Percentiles rank a stretch among this genome's conserved stretches.
phyloP scores from a whole-genome alignment of 2,329 filamentous ascomycete species.

The Falciphora oryzae region DNA sequence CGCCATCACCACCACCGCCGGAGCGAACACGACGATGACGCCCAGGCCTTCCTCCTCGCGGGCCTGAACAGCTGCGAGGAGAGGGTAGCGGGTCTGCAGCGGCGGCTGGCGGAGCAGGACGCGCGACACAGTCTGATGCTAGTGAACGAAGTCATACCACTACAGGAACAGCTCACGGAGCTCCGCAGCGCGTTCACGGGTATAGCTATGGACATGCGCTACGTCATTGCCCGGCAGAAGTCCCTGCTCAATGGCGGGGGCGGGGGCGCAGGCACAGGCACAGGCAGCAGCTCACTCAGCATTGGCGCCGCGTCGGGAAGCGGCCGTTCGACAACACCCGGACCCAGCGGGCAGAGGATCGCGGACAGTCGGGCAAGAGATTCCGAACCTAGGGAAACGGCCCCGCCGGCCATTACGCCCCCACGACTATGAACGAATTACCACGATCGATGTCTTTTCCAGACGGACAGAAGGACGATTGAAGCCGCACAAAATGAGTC shows the following conservation, averaged over 20 bases:
- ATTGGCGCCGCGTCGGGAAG: not conserved
- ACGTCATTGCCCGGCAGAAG: constrained; percentile 43
- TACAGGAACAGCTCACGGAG: constrained; percentile 58
- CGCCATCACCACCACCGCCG: not conserved
- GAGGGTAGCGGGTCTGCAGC: constrained; percentile 48
- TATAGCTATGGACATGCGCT: constrained; percentile 54
- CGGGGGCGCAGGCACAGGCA: not conserved
- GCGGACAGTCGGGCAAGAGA: not conserved
- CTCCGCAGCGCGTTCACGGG: constrained; percentile 51
- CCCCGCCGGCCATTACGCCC: not conserved
- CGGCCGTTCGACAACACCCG: not conserved
- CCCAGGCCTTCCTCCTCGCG: constrained; percentile 6
- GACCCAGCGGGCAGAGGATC: not conserved
- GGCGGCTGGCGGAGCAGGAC: constrained; percentile 52
- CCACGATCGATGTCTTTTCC: not conserved
- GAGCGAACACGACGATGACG: not conserved
- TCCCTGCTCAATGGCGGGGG: constrained; percentile 14
- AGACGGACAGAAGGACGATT: not conserved
- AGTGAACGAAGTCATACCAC: constrained; percentile 55
- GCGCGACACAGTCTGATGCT: constrained; percentile 55
- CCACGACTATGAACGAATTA: not conserved
- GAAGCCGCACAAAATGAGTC: no score
- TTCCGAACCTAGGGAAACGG: not conserved
- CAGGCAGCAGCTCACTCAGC: not conserved
- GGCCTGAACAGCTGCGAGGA: constrained; percentile 6